Percentiles rank a stretch among this genome's conserved stretches.
phyloP scores from a whole-genome alignment of 225 moss, liverwort and hornwort genomes.

The Takakia lepidozioides region DNA sequence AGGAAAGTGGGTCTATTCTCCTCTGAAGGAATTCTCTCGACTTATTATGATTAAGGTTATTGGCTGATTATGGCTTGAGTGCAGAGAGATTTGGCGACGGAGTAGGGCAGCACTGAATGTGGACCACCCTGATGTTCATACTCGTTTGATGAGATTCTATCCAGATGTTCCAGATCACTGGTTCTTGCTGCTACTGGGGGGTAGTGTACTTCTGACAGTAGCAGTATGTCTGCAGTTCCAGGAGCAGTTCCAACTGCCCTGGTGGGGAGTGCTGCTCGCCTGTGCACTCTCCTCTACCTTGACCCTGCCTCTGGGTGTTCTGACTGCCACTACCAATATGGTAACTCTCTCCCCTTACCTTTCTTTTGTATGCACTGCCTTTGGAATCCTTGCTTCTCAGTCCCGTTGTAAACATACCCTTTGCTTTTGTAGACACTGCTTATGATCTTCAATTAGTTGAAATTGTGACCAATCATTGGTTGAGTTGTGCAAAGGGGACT shows the following conservation, averaged over 20 bases:
- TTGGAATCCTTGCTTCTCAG: too few relatives aligned
- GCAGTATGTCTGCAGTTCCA: constrained; percentile 37
- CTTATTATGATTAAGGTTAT: too few relatives aligned
- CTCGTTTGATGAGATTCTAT: constrained; percentile 53
- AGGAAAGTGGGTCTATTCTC: too few relatives aligned
- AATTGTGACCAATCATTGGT: too few relatives aligned
- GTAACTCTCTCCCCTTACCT: constrained; percentile 3
- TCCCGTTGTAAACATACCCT: too few relatives aligned
- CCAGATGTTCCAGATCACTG: constrained; percentile 53
- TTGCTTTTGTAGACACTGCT: too few relatives aligned
- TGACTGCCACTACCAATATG: constrained; percentile 81
- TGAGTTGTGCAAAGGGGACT: too few relatives aligned
- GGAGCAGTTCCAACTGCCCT: constrained; percentile 69
- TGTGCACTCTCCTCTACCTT: constrained; percentile 51
- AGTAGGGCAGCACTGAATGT: constrained; percentile 42
- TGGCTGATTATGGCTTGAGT: neutral
- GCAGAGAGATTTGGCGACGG: constrained; percentile 52
- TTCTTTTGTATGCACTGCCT: too few relatives aligned
- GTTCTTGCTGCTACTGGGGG: constrained; percentile 39
- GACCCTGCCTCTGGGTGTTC: constrained; percentile 79
- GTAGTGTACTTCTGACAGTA: constrained; percentile 30
- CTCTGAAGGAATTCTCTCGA: too few relatives aligned
- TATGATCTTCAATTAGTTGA: too few relatives aligned
- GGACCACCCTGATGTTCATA: constrained; percentile 52
- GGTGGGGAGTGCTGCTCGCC: constrained; percentile 83